Evolutionary conservation across 2,329 filamentous ascomycete species (phyloP), one percentile per base, ranked within the genome.

Genomic region (Penicillium hordei): DNA sequence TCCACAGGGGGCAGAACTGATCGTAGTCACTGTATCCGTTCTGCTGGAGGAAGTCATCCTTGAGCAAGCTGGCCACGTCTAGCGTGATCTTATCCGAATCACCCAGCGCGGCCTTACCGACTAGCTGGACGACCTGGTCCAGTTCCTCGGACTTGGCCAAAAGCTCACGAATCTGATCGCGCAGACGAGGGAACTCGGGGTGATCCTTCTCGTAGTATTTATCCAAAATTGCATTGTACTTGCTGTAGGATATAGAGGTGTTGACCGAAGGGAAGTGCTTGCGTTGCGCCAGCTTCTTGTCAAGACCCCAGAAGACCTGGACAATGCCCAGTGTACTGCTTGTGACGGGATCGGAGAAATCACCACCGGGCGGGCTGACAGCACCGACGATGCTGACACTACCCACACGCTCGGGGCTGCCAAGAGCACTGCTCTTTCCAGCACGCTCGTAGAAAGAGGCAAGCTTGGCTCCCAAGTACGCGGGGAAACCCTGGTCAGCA

Each of bases 241-340:
- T 99, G 84, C 88, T 93, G 86, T 99, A 99, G 65, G 91, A 96
- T 66, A 91, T 81, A 21, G 87, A 86, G 9, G 94, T 97, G 83
- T 99, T 99, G 82, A 99, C 93, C 33, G 93, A 97, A 6, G 94
- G 94, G 84, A 99, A 99, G 79, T 99, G 94, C 82, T 99, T 99
- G 70, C 94, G 89, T 81, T 97, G 94, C 23, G 94, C 94, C 60
- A 99, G 88, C 83, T 97, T 97, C 89, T 99, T 97, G 83, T 99
- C 94, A 50, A 97, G 85, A 84, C 94, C 94, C 94, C 94, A 99
- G 82, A 99, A 99, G 68, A 99, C 94, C 77, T 99, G 94, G 71
- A 99, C 94, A 72, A 99, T 99, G 85, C 90, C 86, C 48, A 99
- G 87, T 21, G 94, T 99, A 65, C 90, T 89, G 60, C 86, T 91